phyloP scores from a whole-genome alignment of 164 flowering plant genomes.

The Berberis vulgaris region DNA sequence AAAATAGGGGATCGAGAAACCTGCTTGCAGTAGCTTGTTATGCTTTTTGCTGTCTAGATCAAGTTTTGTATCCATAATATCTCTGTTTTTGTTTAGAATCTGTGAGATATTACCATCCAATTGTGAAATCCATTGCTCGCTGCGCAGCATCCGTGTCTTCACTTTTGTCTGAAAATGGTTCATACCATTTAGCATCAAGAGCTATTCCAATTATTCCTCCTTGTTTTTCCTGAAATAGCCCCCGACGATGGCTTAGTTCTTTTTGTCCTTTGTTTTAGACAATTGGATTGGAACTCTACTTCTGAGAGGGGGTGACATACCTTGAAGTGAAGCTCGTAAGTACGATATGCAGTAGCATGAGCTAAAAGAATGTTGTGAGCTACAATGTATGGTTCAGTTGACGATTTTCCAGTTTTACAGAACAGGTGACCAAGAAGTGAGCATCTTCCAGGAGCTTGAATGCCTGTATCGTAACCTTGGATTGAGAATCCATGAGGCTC shows the following conservation, averaged over 20 bases:
- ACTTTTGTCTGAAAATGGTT: slow-evolving; percentile 46
- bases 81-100: no score
- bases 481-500: slow-evolving; percentile 74
- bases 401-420: slow-evolving; percentile 73
- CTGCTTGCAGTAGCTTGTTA: slow-evolving; percentile 35
- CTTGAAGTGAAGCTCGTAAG: slow-evolving; percentile 65
- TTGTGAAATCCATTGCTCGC: slow-evolving; percentile 67
- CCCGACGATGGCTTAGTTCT: not conserved
- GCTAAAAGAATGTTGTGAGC: slow-evolving; percentile 78
- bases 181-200: slow-evolving; percentile 85
- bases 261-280: not conserved
- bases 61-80: not conserved
- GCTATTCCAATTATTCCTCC: slow-evolving; percentile 73
- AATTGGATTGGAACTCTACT: not conserved
- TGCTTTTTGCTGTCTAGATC: not conserved
- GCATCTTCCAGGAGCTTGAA: slow-evolving; percentile 92
- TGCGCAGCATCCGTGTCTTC: slow-evolving; percentile 78
- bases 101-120: slow-evolving; percentile 63
- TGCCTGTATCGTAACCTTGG: slow-evolving; percentile 69
- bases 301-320: slow-evolving; percentile 21
- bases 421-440: slow-evolving; percentile 57
- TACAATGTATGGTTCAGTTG: slow-evolving; percentile 71
- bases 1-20: slow-evolving; percentile 84
- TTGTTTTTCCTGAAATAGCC: slow-evolving; percentile 40
- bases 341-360: slow-evolving; percentile 65